Evolutionary conservation across 306 rosid genomes (phyloP), one percentile per base, ranked within the genome.

Genomic region (Mimosa bimucronata): DNA sequence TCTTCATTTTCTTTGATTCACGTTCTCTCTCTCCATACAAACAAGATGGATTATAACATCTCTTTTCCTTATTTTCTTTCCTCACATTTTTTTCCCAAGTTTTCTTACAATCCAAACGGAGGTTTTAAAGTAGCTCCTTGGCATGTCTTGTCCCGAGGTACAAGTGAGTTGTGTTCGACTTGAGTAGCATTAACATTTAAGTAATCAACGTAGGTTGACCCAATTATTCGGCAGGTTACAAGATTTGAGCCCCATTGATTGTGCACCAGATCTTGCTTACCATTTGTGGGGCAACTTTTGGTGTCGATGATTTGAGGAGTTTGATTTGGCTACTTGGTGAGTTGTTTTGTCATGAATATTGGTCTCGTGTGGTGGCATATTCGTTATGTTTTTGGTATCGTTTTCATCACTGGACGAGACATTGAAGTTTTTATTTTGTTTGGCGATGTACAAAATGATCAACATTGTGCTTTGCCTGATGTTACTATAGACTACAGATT

Each of bases 211-310:
- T 31, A 6, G 23, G 44, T 65, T 65, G 70, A 30, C 44, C 70
- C 21, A 2, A 6, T 64, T 28, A 30, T 30, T n/a, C n/a, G n/a
- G n/a, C n/a, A n/a, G n/a, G n/a, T n/a, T n/a, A n/a, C n/a, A 30
- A 29, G 23, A 64, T 64, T 64, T 19, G 29, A 64, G 60, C 41
- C 73, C 60, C 26, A 61, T 78, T 46, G 79, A 73, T 57, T 55
- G 76, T 41, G 12, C 48, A 8, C 65, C 58, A 58, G 2, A 31
- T 34, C 11, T 58, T 45, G 58, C 55, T 55, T 19, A 65, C 64
- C 42, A 5, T 58, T 80, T 80, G 28, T 12, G 41, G 44, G 40
- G 76, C 72, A 31, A 52, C 28, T 44, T 58, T 81, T 81, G 64
- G 28, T 12, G 11, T 5, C 37, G 13, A 14, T 38, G 23, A 41